Base-by-base conservation (phyloP, 2,329 filamentous ascomycete species). In the Epicoccum sorghinum region DNA sequence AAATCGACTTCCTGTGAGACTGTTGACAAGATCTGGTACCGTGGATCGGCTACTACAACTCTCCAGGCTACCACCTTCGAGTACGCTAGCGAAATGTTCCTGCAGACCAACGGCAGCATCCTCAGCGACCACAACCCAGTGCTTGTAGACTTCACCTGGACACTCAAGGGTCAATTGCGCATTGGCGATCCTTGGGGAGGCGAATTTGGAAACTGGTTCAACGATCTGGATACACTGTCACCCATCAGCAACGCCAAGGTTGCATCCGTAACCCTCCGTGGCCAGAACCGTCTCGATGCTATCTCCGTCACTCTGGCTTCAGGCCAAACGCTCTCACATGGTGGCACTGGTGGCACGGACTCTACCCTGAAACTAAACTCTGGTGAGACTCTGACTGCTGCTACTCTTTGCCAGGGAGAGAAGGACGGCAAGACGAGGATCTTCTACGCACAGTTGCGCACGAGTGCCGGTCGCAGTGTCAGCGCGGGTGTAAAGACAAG, bases 1-100 rank as follows among this genome's bases (percentile, higher is more conserved):
- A 79, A 72, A 41, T 78, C 79, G 64, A 69, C 59, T 3, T 68
- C 71, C 4, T 89, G 87, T 71, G 87, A 89, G 74, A 84, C 82
- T 3, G 85, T 89, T 33, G 87, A 89, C 73, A 89, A 89, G 73
- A 76, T 87, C 41, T 82, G 87, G 61, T 88, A 84, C 74, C 81
- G 85, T 33, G 78, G 78, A 29, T 79, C 78, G 14, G 63, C 77
- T n/a, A 60, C 80, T 3, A 60, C 85, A 4, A 67, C 64, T 27
- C 75, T 87, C 3, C 59, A 66, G 0, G 82, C 83, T 0, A 80
- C 75, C 0, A 68, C 67, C 22, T 87, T 83, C 67, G 76, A 75
- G 62, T 89, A 89, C 68, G 82, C 80, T 10, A 79, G 82, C 39
- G 62, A 65, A 39, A 78, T 77, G 62, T 89, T 89, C 74, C 70